Conservation (phyloP, 2,329 filamentous ascomycete genomes). For the Pseudogymnoascus sp. region DNA sequence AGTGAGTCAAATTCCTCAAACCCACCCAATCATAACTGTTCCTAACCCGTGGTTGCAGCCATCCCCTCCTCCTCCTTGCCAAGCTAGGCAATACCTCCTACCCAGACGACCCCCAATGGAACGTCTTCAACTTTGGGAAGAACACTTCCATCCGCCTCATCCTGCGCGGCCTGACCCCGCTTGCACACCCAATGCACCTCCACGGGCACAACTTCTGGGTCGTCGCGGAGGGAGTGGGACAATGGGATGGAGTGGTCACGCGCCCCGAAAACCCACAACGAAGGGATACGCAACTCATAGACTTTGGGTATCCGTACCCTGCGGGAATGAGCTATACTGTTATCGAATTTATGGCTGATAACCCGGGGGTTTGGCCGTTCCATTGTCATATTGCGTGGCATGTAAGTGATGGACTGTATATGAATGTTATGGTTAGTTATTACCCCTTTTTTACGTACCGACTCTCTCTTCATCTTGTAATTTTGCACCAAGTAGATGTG, state of each 20-base stretch:
- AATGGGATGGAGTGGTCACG: constrained; percentile 28
- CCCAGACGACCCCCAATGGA: constrained; percentile 37
- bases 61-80: constrained; percentile 31
- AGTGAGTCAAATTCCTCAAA: not conserved
- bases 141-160: constrained; percentile 46
- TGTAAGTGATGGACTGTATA: constrained; percentile 16
- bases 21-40: not conserved
- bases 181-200: constrained; percentile 33
- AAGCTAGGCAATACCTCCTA: constrained; percentile 41
- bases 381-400: constrained; percentile 42
- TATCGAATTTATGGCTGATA: constrained; percentile 27
- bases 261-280: constrained; percentile 39
- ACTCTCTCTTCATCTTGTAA: not conserved
- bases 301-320: constrained; percentile 10
- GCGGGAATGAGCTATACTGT: constrained; percentile 22
- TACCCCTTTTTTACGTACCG: not conserved
- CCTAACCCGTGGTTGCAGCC: not conserved
- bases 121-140: constrained; percentile 43
- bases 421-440: constrained; percentile 2
- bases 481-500: not conserved
- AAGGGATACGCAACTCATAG: constrained; percentile 42
- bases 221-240: constrained; percentile 36
- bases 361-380: constrained; percentile 26
- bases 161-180: constrained; percentile 36
- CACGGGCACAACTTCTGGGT: constrained; percentile 44